Base-by-base conservation (phyloP, 495 filamentous ascomycete species). In the Lophium mytilinum region DNA sequence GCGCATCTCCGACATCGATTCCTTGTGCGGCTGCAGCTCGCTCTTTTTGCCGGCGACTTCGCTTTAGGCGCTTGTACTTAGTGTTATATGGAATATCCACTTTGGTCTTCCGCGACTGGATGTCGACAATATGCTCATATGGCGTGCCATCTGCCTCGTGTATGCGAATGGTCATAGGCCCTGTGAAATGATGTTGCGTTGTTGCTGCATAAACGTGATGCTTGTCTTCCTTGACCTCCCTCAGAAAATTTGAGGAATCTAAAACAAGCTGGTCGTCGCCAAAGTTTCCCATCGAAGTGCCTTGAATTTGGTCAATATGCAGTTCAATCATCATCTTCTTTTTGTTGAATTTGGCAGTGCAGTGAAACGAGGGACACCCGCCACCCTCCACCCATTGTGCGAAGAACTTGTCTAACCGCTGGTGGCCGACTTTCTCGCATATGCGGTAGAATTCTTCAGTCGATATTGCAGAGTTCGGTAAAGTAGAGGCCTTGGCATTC, bases 71-170 rank as follows among this genome's bases (percentile, higher is more conserved):
- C 75, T 97, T 99, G 70, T 99, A 99, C 67, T 99, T 99, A 0
- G 93, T 99, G 66, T 97, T 97, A 66, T 99, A 99, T 12, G 92
- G 90, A 55, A 99, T 96, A 46, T 96, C 90, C 55, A 96, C 85
- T 55, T 83, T 86, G 7, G 84, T 87, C 39, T 80, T 76, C 8
- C 83, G 82, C 53, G 96, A 90, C 61, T 89, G 90, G 67, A 99
- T 94, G 53, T 95, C 87, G 24, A 96, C 88, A 61, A 96, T 95
- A 66, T 99, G 93, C 71, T 99, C 93, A 69, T 99, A 99, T 18
- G 93, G 93, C 2, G 94, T 97, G 14, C 93, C 93, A 68, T 99
- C 94, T 24, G 93, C 94, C 72, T 99, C 93, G 73, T 99, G 93
- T 58, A 99, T 96, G 45, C 94, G 81, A 62, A 99, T 87, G 0